These are phyloP conservation scores for Rutstroemia sp. DNA, from an alignment of 2,329 filamentous ascomycete genomes.

Conservation along the genomic window DNA sequence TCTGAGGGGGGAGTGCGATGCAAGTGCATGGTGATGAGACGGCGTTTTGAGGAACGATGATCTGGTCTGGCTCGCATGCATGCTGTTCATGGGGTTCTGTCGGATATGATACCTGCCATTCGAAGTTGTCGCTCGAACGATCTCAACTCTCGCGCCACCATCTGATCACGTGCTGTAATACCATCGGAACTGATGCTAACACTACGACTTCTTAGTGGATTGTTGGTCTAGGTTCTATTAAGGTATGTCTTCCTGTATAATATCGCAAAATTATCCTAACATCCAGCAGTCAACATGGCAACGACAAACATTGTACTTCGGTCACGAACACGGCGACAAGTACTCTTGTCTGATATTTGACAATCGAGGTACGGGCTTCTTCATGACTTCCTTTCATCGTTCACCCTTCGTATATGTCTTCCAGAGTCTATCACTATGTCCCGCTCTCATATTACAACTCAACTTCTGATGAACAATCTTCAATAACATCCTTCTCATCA, in stretches of 20 bases:
- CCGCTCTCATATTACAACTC: background rate
- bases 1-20: background rate
- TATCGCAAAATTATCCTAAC: background rate
- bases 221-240: constrained; percentile 68
- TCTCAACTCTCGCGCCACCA: background rate
- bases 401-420: background rate
- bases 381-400: background rate
- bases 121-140: background rate
- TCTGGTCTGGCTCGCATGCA: background rate
- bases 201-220: constrained; percentile 49
- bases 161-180: constrained; percentile 11
- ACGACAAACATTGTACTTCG: constrained; percentile 75
- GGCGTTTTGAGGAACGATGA: background rate
- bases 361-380: constrained; percentile 52
- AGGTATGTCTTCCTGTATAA: constrained; percentile 15
- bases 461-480: background rate
- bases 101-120: background rate
- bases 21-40: background rate
- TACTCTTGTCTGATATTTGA: constrained; percentile 74
- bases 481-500: background rate
- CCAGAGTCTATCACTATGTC: background rate
- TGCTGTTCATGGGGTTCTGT: background rate
- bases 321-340: constrained; percentile 56
- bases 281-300: constrained; percentile 57
- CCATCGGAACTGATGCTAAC: no score